phyloP scores from a whole-genome alignment of 208 protist genomes.

The Eutreptiella sp. region DNA sequence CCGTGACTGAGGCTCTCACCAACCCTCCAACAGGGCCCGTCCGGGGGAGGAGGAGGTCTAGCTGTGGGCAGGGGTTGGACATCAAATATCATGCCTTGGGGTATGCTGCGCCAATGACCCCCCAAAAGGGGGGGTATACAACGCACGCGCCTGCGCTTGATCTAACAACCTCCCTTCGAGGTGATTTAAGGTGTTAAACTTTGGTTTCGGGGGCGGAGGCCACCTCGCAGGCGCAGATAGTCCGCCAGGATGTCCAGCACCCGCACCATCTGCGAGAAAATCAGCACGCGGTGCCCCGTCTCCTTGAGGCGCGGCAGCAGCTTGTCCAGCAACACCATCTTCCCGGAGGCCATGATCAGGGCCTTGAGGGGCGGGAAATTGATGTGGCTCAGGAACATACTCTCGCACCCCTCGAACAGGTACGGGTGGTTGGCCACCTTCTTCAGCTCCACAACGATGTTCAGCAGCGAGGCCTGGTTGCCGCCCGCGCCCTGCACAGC shows the following conservation, averaged over 20 bases:
- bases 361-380: too few relatives aligned
- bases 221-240: slow-evolving; percentile 55
- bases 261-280: slow-evolving; percentile 89
- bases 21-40: too few relatives aligned
- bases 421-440: slow-evolving; percentile 88
- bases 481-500: not conserved
- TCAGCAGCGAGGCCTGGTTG: slow-evolving; percentile 40
- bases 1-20: too few relatives aligned
- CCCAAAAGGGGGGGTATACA: too few relatives aligned
- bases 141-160: too few relatives aligned
- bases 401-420: slow-evolving; percentile 45
- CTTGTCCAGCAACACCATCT: slow-evolving; percentile 82
- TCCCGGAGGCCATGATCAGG: slow-evolving; percentile 55
- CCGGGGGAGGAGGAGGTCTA: too few relatives aligned
- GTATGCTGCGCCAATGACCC: too few relatives aligned
- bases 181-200: not conserved
- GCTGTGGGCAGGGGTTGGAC: too few relatives aligned
- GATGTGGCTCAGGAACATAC: not conserved
- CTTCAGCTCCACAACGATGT: slow-evolving; percentile 77
- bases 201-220: not conserved
- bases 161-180: too few relatives aligned
- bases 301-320: slow-evolving; percentile 66
- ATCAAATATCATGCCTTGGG: too few relatives aligned
- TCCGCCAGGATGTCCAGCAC: slow-evolving; percentile 86
- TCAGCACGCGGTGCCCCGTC: slow-evolving; percentile 79